A percentile compares a stretch with the other conserved stretches of the same genome.
Evolutionary conservation across 768 basidiomycete species (phyloP).

Genomic region (Amanita brunnescens): DNA sequence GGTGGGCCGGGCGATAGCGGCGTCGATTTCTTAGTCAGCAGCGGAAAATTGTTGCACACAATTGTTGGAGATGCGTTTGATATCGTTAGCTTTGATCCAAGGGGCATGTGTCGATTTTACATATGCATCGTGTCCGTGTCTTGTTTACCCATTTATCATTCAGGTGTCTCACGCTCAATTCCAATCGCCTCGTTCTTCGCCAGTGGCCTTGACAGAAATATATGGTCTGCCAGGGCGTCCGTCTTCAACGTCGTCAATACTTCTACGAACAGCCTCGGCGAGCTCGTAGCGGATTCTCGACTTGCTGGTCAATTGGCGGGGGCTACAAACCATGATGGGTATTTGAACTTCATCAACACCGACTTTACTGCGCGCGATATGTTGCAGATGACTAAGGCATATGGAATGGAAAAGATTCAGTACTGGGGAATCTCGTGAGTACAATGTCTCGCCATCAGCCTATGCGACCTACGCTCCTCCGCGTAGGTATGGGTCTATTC

Average conservation of each 20-base stretch:
- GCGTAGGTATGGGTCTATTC: constrained; percentile 14
- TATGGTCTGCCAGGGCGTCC: background rate
- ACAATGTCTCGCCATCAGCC: background rate
- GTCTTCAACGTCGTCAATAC: background rate
- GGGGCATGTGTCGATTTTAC: constrained; percentile 10
- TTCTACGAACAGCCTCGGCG: background rate
- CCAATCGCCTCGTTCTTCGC: background rate
- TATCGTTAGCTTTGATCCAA: constrained; percentile 37
- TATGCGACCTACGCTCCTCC: too few species aligned
- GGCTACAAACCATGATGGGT: constrained; percentile 11
- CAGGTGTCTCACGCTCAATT: background rate
- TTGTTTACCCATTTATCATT: too few species aligned
- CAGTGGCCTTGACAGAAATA: background rate
- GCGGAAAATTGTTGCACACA: constrained; percentile 18
- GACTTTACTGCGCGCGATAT: constrained; percentile 30
- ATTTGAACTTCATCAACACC: constrained; percentile 24
- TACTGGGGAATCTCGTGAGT: constrained; percentile 24
- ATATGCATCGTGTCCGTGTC: background rate
- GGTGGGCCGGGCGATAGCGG: constrained; percentile 12
- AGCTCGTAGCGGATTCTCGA: background rate
- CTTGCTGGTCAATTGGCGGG: background rate
- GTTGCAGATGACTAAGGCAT: constrained; percentile 24
- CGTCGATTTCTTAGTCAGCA: constrained; percentile 17
- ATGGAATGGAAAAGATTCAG: constrained; percentile 23
- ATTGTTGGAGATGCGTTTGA: constrained; percentile 37